Evolutionary conservation across 176 grass and related monocot genomes (phyloP).

Genomic region (Musa troglodytarum): DNA sequence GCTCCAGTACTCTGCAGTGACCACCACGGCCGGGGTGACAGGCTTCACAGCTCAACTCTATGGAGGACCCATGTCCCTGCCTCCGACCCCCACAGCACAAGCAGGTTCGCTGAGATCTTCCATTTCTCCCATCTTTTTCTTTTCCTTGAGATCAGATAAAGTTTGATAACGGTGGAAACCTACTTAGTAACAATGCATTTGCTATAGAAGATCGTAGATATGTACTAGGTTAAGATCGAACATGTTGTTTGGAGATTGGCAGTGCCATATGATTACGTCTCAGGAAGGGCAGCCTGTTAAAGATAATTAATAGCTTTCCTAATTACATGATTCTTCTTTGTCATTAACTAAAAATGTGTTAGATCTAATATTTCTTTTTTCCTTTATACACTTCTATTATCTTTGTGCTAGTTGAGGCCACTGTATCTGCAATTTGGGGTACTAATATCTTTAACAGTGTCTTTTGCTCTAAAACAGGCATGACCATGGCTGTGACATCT

Average conservation of each 20-base stretch:
- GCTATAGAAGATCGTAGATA: too few species aligned
- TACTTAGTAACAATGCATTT: too few species aligned
- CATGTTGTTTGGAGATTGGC: too few species aligned
- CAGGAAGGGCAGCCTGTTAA: too few species aligned
- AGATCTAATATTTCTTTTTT: neutral
- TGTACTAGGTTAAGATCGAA: too few species aligned
- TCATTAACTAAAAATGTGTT: too few species aligned
- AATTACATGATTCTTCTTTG: too few species aligned
- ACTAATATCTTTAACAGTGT: slow-evolving; percentile 17
- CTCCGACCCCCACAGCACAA: slow-evolving; percentile 5
- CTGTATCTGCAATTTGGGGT: neutral
- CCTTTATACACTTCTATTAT: neutral
- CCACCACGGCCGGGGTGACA: neutral
- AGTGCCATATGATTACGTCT: too few species aligned
- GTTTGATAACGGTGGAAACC: too few species aligned
- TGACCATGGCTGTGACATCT: slow-evolving; percentile 16
- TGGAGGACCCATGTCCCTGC: slow-evolving; percentile 2
- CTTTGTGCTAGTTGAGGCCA: neutral
- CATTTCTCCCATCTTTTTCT: neutral
- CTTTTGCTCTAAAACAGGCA: slow-evolving; percentile 23
- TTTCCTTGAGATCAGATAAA: too few species aligned
- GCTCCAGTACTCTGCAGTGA: slow-evolving; percentile 14
- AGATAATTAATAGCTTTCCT: too few species aligned
- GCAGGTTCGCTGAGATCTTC: slow-evolving; percentile 5
- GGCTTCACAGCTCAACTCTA: slow-evolving; percentile 17